Evolutionary conservation across 768 basidiomycete species (phyloP).

Genomic region (Royoungia palumana): DNA sequence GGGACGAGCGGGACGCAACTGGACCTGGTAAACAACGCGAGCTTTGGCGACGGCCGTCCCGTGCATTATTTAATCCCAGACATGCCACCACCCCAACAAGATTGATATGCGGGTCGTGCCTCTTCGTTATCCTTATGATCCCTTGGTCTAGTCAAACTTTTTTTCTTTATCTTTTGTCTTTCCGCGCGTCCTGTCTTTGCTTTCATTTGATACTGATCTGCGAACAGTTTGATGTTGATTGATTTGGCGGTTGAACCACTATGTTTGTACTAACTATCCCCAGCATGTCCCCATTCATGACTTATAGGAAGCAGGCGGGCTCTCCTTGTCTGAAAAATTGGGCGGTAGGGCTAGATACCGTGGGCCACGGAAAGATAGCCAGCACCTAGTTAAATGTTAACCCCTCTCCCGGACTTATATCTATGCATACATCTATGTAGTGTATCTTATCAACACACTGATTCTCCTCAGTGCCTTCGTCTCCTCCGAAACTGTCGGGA

Average conservation of each 20-base stretch:
- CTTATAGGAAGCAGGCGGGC: not conserved
- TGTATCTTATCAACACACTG: no score
- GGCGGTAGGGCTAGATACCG: no score
- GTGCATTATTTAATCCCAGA: slow-evolving; percentile 62
- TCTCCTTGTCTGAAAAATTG: not conserved
- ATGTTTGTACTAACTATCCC: slow-evolving; percentile 3
- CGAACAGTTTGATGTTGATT: not conserved
- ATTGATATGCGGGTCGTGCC: slow-evolving; percentile 17
- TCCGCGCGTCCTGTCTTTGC: not conserved
- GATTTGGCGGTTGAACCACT: no score
- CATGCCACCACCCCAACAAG: slow-evolving; percentile 40
- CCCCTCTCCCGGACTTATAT: no score
- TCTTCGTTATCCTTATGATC: not conserved
- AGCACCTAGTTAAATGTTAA: no score
- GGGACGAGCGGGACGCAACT: slow-evolving; percentile 9
- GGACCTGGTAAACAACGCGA: slow-evolving; percentile 39
- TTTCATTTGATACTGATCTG: slow-evolving; percentile 5
- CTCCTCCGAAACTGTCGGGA: no score
- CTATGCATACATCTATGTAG: no score
- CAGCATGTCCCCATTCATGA: not conserved
- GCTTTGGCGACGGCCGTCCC: slow-evolving; percentile 44
- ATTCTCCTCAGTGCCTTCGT: no score
- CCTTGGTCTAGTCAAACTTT: not conserved
- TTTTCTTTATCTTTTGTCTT: not conserved
- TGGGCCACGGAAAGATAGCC: no score